Evolutionary conservation across 768 basidiomycete genomes (phyloP).

Genomic region (Boletus eberwhitei): DNA sequence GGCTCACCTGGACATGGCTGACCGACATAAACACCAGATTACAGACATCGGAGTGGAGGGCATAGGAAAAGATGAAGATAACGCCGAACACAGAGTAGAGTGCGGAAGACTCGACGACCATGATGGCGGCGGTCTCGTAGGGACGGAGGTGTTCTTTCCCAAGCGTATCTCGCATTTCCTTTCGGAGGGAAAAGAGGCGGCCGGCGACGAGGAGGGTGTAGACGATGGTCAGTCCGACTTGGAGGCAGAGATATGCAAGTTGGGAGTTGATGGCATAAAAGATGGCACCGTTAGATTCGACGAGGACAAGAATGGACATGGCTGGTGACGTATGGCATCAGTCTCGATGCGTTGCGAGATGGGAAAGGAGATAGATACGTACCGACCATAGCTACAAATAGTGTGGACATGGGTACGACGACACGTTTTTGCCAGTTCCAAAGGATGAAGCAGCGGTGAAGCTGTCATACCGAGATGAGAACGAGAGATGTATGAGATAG

Average conservation of each 20-base stretch:
- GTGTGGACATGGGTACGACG: constrained; percentile 14
- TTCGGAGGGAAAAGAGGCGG: constrained; percentile 26
- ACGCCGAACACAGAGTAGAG: constrained; percentile 27
- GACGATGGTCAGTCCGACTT: constrained; percentile 31
- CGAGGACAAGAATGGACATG: constrained; percentile 17
- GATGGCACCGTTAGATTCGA: constrained; percentile 2
- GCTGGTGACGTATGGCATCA: background rate
- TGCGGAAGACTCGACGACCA: constrained; percentile 38
- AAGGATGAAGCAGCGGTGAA: constrained; percentile 18
- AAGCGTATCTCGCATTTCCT: constrained; percentile 7
- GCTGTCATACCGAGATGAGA: constrained; percentile 1
- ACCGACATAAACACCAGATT: constrained; percentile 34
- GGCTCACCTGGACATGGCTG: constrained; percentile 31
- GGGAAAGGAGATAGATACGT: background rate
- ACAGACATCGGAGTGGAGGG: constrained; percentile 19
- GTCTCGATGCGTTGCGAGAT: background rate
- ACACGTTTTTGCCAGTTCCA: constrained; percentile 14
- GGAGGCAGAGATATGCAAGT: constrained; percentile 28
- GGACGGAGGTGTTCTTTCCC: constrained; percentile 14
- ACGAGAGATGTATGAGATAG: background rate
- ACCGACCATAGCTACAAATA: constrained; percentile 15
- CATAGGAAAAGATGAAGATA: constrained; percentile 33
- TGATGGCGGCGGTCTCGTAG: constrained; percentile 29
- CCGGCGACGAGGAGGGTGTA: constrained; percentile 30
- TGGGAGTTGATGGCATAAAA: constrained; percentile 21